Percentiles rank a stretch among this genome's conserved stretches.
Conservation (phyloP, 768 basidiomycete species). For the Suillus ampliporus region DNA sequence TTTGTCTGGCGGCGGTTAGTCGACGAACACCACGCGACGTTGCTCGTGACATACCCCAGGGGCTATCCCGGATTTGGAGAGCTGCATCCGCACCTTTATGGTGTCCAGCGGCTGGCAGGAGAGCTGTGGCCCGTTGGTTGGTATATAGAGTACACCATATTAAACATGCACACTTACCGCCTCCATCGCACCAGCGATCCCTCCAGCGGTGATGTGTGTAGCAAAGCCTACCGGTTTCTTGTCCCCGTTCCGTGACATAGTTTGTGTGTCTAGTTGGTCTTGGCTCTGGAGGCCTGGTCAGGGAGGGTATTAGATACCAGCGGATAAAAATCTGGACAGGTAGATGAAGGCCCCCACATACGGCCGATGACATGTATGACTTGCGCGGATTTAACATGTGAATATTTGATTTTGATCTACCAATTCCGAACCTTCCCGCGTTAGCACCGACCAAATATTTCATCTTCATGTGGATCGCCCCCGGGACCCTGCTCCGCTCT, state of each 20-base stretch:
- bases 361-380: conserved; percentile 11
- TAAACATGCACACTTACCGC: conserved; percentile 57
- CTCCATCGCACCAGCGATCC: conserved; percentile 92
- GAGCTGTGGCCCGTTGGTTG: conserved; percentile 48
- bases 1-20: conserved; percentile 65
- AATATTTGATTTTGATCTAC: conserved; percentile 24
- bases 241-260: conserved; percentile 60
- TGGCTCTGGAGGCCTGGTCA: conserved; percentile 10
- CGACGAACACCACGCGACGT: conserved; percentile 5
- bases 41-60: conserved; percentile 73
- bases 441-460: conserved; percentile 21
- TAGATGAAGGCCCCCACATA: conserved; percentile 21
- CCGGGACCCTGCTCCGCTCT: conserved; percentile 33
- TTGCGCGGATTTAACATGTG: conserved; percentile 36
- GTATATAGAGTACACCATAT: not conserved
- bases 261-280: conserved; percentile 11
- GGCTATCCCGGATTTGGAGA: conserved; percentile 76
- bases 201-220: conserved; percentile 93
- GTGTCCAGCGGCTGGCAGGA: conserved; percentile 95
- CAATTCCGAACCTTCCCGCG: conserved; percentile 20
- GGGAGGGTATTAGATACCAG: not conserved
- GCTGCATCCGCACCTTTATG: conserved; percentile 99
- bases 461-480: not conserved
- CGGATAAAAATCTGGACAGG: not conserved
- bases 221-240: conserved; percentile 86